Evolutionary conservation across 73 alveolate species (phyloP), one percentile per base, ranked within the genome.

Genomic region (Paramecium pentaurelia): DNA sequence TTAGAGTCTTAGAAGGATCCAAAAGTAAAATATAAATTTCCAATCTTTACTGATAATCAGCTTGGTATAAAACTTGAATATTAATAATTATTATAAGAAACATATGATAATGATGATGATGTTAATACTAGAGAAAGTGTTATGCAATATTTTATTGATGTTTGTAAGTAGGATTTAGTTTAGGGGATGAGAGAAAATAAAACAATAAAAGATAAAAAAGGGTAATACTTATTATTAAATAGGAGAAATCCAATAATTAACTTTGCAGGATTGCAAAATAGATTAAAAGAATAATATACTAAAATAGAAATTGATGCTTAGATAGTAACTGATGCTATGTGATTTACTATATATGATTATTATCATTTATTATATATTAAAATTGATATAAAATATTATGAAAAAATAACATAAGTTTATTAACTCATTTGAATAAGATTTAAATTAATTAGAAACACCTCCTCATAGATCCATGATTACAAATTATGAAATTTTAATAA

Each of bases 101-200:
- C 91, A 32, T 80, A 80, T 47, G 91, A 80, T 16, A 80, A 80
- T 18, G 91, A 80, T 80, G 91, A 80, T 47, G 91, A 80, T 27
- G 7, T 80, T 5, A 42, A 80, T 45, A 80, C 91, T 10, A 40
- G 58, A 49, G 44, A 49, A 27, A 80, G 91, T 80, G 91, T 80
- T 10, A 42, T 80, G 73, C 30, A 80, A 11, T 45, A 45, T 44
- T 80, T 80, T 36, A 36, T 80, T 27, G 51, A 80, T 11, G 51
- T 80, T 10, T 80, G 91, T 38, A 73, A 34, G 12, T 36, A 38
- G 47, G 87, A 73, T 73, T 38, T 73, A 38, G n/a, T 73, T 37
- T 34, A 73, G 40, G 87, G 87, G 34, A 22, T 73, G 60, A 73
- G n/a, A 73, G 36, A 37, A 44, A 73, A 73, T 14, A 2, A 18